Conservation (phyloP, 2,329 filamentous ascomycete species). For the Dactylellina cionopaga region DNA sequence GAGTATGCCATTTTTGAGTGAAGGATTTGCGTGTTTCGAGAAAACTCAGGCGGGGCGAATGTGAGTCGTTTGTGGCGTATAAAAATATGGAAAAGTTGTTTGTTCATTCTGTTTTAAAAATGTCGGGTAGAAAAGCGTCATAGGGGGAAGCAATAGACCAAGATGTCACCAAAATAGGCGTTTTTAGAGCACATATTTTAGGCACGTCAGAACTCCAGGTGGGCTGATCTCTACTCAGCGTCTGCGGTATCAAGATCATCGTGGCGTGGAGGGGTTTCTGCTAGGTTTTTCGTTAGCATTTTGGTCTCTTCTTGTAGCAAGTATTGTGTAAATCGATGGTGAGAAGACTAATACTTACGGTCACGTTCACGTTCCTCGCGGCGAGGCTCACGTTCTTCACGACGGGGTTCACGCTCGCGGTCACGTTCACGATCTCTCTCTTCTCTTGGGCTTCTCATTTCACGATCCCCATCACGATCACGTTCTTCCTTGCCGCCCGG, state of each 20-base stretch:
- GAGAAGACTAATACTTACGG: constrained; percentile 68
- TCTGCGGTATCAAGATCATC: constrained; percentile 97
- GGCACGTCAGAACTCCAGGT: not conserved
- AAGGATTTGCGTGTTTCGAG: not conserved
- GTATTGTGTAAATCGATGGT: constrained; percentile 75
- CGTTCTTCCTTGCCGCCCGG: constrained; percentile 88
- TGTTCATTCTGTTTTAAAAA: not conserved
- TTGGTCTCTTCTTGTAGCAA: constrained; percentile 30
- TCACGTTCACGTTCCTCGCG: constrained; percentile 71
- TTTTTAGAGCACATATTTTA: not conserved
- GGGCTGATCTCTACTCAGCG: constrained; percentile 55
- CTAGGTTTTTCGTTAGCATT: constrained; percentile 58
- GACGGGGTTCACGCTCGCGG: constrained; percentile 41
- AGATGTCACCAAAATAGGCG: constrained; percentile 11
- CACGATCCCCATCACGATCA: constrained; percentile 80
- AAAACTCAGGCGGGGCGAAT: not conserved
- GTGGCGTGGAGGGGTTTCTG: constrained; percentile 64
- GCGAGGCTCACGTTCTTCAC: constrained; percentile 63
- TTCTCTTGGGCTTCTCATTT: constrained; percentile 71
- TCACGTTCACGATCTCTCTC: constrained; percentile 73
- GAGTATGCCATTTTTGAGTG: not conserved
- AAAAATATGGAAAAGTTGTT: not conserved
- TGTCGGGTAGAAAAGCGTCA: constrained; percentile 1
- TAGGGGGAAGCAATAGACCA: not conserved
- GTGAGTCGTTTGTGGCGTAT: not conserved